phyloP scores from a whole-genome alignment of 306 rosid genomes.

The Ceratonia siliqua region DNA sequence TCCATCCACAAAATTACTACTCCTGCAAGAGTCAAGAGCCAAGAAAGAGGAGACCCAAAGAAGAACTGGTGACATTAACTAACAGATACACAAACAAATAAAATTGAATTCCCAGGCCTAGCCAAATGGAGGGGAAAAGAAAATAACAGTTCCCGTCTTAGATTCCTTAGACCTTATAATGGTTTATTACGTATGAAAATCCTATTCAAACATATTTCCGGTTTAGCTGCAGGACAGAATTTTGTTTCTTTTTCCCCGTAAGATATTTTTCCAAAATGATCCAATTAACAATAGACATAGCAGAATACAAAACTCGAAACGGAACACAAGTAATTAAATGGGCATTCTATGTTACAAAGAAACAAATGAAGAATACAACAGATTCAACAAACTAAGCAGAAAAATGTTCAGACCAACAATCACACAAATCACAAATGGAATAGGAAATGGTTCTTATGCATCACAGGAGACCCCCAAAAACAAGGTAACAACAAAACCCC shows the following conservation, averaged over 20 bases:
- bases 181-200: not conserved
- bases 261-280: not conserved
- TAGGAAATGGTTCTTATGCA: not conserved
- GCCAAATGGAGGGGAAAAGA: not conserved
- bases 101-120: not conserved
- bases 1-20: conserved; percentile 65
- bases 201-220: not conserved
- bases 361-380: not conserved
- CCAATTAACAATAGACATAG: not conserved
- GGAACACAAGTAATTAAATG: not conserved
- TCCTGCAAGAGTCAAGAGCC: conserved; percentile 36
- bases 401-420: not conserved
- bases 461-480: not conserved
- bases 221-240: not conserved
- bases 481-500: conserved; percentile 26
- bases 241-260: not conserved
- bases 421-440: conserved; percentile 5
- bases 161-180: not conserved
- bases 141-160: not conserved
- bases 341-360: not conserved
- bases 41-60: conserved; percentile 1
- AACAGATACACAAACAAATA: not conserved
- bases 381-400: conserved; percentile 5
- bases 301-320: not conserved
- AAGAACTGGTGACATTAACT: not conserved